These are phyloP conservation scores for Paecilomyces sp. DNA, from an alignment of 2,329 filamentous ascomycete species.

Conservation along the genomic window DNA sequence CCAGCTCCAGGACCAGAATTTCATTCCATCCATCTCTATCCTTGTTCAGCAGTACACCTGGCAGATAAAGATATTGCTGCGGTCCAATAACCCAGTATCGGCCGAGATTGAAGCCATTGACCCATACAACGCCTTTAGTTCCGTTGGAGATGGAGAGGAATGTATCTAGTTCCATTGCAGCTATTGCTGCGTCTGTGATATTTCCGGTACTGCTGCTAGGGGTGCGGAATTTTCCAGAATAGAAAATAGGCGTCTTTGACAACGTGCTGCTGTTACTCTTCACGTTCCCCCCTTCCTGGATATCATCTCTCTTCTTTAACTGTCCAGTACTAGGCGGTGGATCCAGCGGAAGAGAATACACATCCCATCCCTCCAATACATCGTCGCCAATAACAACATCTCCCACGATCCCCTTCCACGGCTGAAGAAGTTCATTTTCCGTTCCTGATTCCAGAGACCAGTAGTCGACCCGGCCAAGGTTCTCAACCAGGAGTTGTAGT, in stretches of 20 bases:
- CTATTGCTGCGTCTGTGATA: conserved; percentile 2
- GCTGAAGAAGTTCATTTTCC: conserved; percentile 32
- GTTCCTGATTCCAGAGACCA: conserved; percentile 17
- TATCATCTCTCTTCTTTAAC: background rate
- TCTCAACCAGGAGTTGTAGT: conserved; percentile 43
- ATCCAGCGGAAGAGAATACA: conserved; percentile 33
- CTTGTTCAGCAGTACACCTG: conserved; percentile 31
- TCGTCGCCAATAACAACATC: conserved; percentile 34
- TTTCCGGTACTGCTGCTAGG: background rate
- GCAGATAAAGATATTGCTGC: conserved; percentile 43
- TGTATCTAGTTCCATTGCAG: conserved; percentile 19
- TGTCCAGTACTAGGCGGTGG: background rate
- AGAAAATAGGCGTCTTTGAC: conserved; percentile 6
- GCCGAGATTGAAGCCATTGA: conserved; percentile 41
- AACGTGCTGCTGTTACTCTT: conserved; percentile 7
- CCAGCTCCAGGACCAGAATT: conserved; percentile 38
- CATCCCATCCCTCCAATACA: conserved; percentile 32
- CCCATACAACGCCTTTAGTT: conserved; percentile 41
- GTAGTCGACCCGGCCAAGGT: conserved; percentile 46
- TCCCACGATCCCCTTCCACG: conserved; percentile 39
- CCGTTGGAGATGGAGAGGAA: conserved; percentile 36
- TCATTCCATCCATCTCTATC: conserved; percentile 31
- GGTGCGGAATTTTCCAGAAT: conserved; percentile 23
- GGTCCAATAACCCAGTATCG: conserved; percentile 43
- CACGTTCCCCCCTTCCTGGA: background rate